Base-by-base conservation (phyloP, 805 yeast species). In the Kodamaea kakaduensis region DNA sequence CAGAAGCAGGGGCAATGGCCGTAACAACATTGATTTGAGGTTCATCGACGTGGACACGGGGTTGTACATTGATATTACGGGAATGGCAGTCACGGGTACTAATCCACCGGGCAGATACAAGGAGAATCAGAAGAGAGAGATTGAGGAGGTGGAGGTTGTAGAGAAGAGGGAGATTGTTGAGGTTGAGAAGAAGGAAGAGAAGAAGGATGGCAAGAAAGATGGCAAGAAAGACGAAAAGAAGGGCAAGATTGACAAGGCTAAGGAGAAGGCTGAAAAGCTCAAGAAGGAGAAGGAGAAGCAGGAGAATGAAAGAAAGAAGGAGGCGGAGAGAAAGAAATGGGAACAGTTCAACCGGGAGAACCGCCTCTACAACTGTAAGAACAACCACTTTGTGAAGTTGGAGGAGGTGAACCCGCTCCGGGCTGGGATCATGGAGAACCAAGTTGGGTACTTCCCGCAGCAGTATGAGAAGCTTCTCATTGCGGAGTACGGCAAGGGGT, bases 1-100 rank as follows among this genome's bases (percentile, higher is more conserved):
- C 26, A 34, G 58, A 14, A 55, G 52, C 0, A 67, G 68, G 34
- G 85, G 78, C 1, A 78, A 75, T 46, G 84, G 82, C 0, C 30
- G 24, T 25, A 38, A 45, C 31, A 44, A 48, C 24, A 47, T 50
- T 7, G 42, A 44, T 24, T 58, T 56, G 5, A 35, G 59, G 5
- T 52, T 51, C 39, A 54, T 54, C 15, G 59, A 54, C 31, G 27
- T 52, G 13, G 58, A 54, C 29, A 41, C 56, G 5, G 59, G 59
- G 3, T 38, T 51, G 31, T 54, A 52, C 39, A 49, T 54, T 16
- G 59, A 54, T 32, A 54, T 54, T 37, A 54, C 59, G 9, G 59
- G 46, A 13, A 43, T 55, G 45, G 64, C 71, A 1, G 40, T 63
- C 9, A 46, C 65, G 9, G 43, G 49, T 17, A 50, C 59, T 2